Evolutionary conservation across 2,329 filamentous ascomycete species (phyloP).

Genomic region (Fonsecaea nubica): DNA sequence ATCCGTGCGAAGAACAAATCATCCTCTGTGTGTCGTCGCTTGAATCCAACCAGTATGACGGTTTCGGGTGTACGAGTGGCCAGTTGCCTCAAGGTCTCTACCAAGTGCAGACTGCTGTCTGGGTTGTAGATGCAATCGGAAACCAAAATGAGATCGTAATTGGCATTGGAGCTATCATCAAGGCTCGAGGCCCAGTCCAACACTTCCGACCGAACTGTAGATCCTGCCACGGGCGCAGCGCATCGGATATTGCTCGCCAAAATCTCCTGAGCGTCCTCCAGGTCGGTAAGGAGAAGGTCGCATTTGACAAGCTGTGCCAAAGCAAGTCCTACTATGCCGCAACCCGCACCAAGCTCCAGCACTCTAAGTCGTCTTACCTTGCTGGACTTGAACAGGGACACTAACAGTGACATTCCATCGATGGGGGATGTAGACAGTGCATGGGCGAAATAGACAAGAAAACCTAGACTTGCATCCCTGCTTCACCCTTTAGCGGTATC

Average conservation of each 20-base stretch:
- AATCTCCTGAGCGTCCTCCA: slow-evolving; percentile 68
- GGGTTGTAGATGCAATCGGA: slow-evolving; percentile 77
- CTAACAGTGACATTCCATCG: slow-evolving; percentile 41
- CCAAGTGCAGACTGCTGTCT: slow-evolving; percentile 69
- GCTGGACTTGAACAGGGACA: slow-evolving; percentile 45
- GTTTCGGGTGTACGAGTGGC: slow-evolving; percentile 56
- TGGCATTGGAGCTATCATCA: slow-evolving; percentile 45
- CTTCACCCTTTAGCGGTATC: slow-evolving; percentile 22
- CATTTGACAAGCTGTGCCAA: slow-evolving; percentile 61
- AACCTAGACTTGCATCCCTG: slow-evolving; percentile 66
- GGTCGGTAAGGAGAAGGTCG: slow-evolving; percentile 68
- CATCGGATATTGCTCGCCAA: slow-evolving; percentile 61
- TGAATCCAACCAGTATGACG: slow-evolving; percentile 67
- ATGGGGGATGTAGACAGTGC: slow-evolving; percentile 45
- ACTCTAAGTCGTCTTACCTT: slow-evolving; percentile 52
- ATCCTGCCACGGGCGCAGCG: slow-evolving; percentile 52
- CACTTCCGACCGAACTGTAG: slow-evolving; percentile 56
- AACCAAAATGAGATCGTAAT: slow-evolving; percentile 67
- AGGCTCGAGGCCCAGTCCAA: slow-evolving; percentile 67
- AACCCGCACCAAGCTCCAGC: slow-evolving; percentile 72
- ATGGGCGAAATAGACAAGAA: slow-evolving; percentile 60
- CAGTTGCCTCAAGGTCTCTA: slow-evolving; percentile 62
- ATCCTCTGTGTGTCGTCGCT: slow-evolving; percentile 71
- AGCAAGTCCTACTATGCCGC: slow-evolving; percentile 71
- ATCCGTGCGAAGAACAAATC: slow-evolving; percentile 70